Evolutionary conservation across 345 rosid species (phyloP).

Genomic region (Cardamine occulta): DNA sequence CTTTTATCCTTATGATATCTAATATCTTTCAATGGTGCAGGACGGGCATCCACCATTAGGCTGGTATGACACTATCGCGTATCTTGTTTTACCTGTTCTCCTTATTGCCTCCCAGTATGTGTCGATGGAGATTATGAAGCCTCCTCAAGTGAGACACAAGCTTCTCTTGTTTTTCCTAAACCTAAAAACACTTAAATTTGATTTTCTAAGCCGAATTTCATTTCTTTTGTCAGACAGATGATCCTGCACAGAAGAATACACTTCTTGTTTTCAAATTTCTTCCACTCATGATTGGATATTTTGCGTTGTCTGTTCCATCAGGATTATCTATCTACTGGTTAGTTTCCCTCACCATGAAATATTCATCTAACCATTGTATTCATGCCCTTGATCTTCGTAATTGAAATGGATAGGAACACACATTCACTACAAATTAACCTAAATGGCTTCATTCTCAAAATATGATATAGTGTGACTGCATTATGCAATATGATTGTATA

Average conservation of each 20-base stretch:
- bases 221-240: constrained; percentile 75
- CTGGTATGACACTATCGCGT: constrained; percentile 90
- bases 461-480: no score
- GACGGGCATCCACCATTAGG: constrained; percentile 99
- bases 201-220: constrained; percentile 18
- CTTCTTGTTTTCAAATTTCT: constrained; percentile 95
- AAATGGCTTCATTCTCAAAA: no score
- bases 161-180: not conserved
- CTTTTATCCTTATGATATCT: constrained; percentile 14
- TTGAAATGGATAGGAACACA: no score
- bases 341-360: constrained; percentile 47
- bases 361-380: not conserved
- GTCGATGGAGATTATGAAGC: constrained; percentile 99
- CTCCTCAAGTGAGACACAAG: constrained; percentile 82
- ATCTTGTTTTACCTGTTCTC: constrained; percentile 95
- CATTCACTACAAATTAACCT: no score
- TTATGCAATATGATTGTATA: no score
- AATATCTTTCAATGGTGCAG: constrained; percentile 50
- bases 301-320: constrained; percentile 96
- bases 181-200: not conserved
- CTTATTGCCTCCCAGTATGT: constrained; percentile 84
- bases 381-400: not conserved
- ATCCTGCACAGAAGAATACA: constrained; percentile 95
- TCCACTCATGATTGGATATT: constrained; percentile 98
- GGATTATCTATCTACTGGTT: constrained; percentile 97